These are phyloP conservation scores for Yamadazyma dushanensis DNA, from an alignment of 1,139 yeast genomes.

Conservation along the genomic window DNA sequence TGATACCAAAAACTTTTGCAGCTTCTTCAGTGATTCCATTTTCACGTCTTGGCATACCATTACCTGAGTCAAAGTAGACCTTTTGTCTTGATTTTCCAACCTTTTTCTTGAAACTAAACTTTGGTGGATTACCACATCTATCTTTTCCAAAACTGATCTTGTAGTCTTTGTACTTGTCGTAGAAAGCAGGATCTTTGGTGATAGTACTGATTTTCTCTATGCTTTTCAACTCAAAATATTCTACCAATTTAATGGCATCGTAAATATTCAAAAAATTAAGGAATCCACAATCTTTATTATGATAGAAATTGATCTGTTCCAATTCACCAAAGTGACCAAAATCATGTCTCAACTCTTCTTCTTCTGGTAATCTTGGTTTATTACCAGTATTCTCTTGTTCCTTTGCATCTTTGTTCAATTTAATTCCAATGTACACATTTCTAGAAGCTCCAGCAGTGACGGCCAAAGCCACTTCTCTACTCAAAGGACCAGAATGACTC, in stretches of 20 bases:
- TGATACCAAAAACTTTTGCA: conserved; percentile 49
- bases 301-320: conserved; percentile 49
- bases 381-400: conserved; percentile 6
- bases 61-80: conserved; percentile 15
- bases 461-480: conserved; percentile 40
- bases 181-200: conserved; percentile 31
- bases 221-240: conserved; percentile 28
- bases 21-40: conserved; percentile 38
- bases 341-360: conserved; percentile 41
- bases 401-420: conserved; percentile 23
- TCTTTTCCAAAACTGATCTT: conserved; percentile 50
- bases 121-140: conserved; percentile 50
- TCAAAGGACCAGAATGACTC: conserved; percentile 42
- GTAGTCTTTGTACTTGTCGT: conserved; percentile 36
- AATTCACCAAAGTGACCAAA: conserved; percentile 41
- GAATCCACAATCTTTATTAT: conserved; percentile 47
- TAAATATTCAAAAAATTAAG: conserved; percentile 42
- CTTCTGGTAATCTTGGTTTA: conserved; percentile 32
- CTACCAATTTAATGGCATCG: conserved; percentile 40
- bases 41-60: conserved; percentile 4
- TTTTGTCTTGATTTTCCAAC: conserved; percentile 19
- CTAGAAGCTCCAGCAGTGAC: conserved; percentile 52
- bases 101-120: conserved; percentile 41
- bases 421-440: conserved; percentile 47
- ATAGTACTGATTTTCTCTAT: conserved; percentile 20